Evolutionary conservation across 495 filamentous ascomycete genomes (phyloP).

Genomic region (Hyaloscypha variabilis): DNA sequence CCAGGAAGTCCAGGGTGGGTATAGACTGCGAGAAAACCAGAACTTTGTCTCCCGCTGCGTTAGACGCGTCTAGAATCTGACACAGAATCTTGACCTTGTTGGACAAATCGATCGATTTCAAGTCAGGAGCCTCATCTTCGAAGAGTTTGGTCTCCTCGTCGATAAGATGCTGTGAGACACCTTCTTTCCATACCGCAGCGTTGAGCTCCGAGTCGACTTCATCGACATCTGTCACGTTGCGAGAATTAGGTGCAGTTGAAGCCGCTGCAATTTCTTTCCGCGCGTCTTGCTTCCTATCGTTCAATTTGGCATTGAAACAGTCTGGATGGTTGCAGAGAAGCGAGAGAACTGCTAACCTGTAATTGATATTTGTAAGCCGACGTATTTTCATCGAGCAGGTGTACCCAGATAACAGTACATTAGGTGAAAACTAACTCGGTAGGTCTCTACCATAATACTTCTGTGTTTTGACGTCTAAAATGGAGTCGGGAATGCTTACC

Average conservation of each 20-base stretch:
- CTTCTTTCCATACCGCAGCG: constrained; percentile 38
- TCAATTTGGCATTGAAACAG: constrained; percentile 61
- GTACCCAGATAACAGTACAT: too few relatives aligned
- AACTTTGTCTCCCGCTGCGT: constrained; percentile 65
- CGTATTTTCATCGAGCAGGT: too few relatives aligned
- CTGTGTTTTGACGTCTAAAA: too few relatives aligned
- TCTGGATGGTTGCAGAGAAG: constrained; percentile 78
- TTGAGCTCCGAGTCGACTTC: constrained; percentile 35
- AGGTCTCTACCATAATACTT: too few relatives aligned
- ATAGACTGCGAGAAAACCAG: constrained; percentile 81
- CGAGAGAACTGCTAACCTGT: constrained; percentile 51
- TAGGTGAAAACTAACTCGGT: too few relatives aligned
- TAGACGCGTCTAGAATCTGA: constrained; percentile 65
- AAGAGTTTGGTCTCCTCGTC: constrained; percentile 23
- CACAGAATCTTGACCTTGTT: constrained; percentile 68
- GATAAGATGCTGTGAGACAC: constrained; percentile 26
- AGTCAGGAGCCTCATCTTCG: constrained; percentile 17
- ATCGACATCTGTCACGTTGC: constrained; percentile 31
- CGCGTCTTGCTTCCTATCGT: constrained; percentile 30
- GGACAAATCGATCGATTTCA: constrained; percentile 48
- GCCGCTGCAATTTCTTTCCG: constrained; percentile 26
- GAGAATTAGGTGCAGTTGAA: constrained; percentile 3
- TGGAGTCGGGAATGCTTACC: constrained; percentile 10
- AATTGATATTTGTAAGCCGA: neutral
- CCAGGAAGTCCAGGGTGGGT: constrained; percentile 68